phyloP scores from a whole-genome alignment of 2,329 filamentous ascomycete genomes.

The Microsporum audouinii region DNA sequence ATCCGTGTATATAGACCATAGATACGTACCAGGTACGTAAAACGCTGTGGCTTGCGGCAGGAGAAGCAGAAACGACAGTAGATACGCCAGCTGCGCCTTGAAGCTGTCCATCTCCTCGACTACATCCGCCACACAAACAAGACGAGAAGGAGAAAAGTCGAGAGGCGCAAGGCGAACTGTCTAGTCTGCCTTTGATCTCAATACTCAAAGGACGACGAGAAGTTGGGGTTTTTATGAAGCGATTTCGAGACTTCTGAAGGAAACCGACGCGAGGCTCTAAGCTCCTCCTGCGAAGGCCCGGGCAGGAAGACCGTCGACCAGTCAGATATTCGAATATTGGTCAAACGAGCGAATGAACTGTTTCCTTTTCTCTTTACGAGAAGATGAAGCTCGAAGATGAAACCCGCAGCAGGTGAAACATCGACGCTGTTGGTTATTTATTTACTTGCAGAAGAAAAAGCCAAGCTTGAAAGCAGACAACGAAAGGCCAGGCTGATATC shows the following conservation, averaged over 20 bases:
- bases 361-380: not conserved
- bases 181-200: not conserved
- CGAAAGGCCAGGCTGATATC: not conserved
- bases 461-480: not conserved
- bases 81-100: not conserved
- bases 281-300: no score
- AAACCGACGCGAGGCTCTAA: no score
- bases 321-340: no score
- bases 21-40: constrained; percentile 68
- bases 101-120: not conserved
- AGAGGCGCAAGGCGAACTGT: not conserved
- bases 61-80: constrained; percentile 19
- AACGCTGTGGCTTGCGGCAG: constrained; percentile 53
- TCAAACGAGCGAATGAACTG: not conserved
- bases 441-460: not conserved
- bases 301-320: no score
- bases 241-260: no score
- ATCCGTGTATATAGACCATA: not conserved
- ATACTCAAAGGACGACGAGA: no score
- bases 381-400: not conserved
- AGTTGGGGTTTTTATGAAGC: no score
- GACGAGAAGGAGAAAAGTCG: not conserved
- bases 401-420: not conserved
- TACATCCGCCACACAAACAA: not conserved
- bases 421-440: not conserved